Percentiles rank a stretch among this genome's conserved stretches.
phyloP scores from a whole-genome alignment of 2,329 filamentous ascomycete genomes.

The Capronia coronata region DNA sequence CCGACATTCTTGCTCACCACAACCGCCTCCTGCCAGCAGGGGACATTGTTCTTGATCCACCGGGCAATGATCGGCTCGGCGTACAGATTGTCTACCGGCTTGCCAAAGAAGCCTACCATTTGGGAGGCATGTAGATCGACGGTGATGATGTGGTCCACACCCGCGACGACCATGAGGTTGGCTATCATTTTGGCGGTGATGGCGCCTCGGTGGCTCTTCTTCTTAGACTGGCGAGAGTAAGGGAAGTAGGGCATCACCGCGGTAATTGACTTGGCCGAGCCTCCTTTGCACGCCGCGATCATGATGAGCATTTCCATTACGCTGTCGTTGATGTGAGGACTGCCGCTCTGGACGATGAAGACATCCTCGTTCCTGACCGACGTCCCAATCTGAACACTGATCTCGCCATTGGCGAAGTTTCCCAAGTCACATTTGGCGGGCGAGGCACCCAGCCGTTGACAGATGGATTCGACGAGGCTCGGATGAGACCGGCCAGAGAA shows the following conservation, averaged over 20 bases:
- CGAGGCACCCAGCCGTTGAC: slow-evolving; percentile 57
- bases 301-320: slow-evolving; percentile 99
- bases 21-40: slow-evolving; percentile 76
- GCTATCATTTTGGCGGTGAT: slow-evolving; percentile 97
- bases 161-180: slow-evolving; percentile 86
- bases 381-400: slow-evolving; percentile 58
- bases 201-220: slow-evolving; percentile 92
- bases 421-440: slow-evolving; percentile 55
- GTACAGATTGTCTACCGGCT: slow-evolving; percentile 93
- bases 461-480: slow-evolving; percentile 57
- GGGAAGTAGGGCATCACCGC: slow-evolving; percentile 55
- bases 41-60: slow-evolving; percentile 87
- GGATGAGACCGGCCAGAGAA: slow-evolving; percentile 63
- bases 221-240: slow-evolving; percentile 99
- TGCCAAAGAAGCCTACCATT: slow-evolving; percentile 99
- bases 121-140: slow-evolving; percentile 95
- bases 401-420: slow-evolving; percentile 66
- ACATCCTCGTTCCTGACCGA: slow-evolving; percentile 96
- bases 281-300: slow-evolving; percentile 97
- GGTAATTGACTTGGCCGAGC: slow-evolving; percentile 60
- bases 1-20: slow-evolving; percentile 98
- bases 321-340: slow-evolving; percentile 92
- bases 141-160: slow-evolving; percentile 95
- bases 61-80: slow-evolving; percentile 91
- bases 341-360: slow-evolving; percentile 96